Conservation (phyloP, 768 basidiomycete species). For the Amanita pseudoporphyria region DNA sequence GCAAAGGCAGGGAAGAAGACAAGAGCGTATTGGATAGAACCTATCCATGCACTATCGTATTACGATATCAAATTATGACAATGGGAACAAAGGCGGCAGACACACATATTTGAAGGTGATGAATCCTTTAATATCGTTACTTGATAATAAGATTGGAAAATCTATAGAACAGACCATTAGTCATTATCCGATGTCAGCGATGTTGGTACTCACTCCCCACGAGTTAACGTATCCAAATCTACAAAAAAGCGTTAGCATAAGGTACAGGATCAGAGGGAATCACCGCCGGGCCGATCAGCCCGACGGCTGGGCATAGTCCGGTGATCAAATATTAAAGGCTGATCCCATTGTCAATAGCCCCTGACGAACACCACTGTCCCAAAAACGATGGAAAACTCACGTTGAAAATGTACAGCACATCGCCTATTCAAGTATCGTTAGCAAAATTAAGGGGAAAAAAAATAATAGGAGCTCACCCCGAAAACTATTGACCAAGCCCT, state of each 20-base stretch:
- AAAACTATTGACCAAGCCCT: conserved; percentile 35
- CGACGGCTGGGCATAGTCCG: neutral
- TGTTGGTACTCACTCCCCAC: conserved; percentile 49
- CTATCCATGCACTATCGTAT: conserved; percentile 66
- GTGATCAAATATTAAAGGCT: neutral
- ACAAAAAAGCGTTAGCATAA: conserved; percentile 9
- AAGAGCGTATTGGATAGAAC: conserved; percentile 65
- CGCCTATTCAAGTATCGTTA: conserved; percentile 18
- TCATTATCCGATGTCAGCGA: neutral
- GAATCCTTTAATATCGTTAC: conserved; percentile 35
- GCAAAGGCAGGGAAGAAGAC: conserved; percentile 54
- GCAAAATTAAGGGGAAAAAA: neutral
- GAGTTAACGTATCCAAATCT: conserved; percentile 65
- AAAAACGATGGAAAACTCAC: conserved; percentile 17
- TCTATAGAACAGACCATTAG: conserved; percentile 24
- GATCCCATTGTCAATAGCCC: no score
- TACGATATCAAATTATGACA: neutral
- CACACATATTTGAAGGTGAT: conserved; percentile 58
- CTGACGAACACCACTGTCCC: neutral
- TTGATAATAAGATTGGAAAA: conserved; percentile 69
- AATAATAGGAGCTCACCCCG: conserved; percentile 23
- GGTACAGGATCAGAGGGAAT: neutral
- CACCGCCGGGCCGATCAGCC: neutral
- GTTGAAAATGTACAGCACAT: conserved; percentile 39
- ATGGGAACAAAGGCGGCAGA: neutral